A percentile compares a stretch with the other conserved stretches of the same genome.
Conservation (phyloP, 2,329 filamentous ascomycete species). For the Hypoxylon sp. region DNA sequence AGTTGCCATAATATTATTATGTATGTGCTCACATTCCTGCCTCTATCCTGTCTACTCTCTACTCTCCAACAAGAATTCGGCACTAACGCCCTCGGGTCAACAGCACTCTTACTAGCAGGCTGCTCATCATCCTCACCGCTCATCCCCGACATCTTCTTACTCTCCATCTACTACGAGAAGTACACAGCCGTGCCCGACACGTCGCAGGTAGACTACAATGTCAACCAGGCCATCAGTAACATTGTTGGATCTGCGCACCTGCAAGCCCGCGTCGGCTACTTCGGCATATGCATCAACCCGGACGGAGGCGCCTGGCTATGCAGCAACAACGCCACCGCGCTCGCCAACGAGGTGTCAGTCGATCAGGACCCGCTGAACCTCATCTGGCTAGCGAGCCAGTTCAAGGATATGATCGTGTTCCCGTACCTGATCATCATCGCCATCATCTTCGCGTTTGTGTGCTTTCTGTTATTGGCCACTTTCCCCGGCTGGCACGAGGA, state of each 20-base stretch:
- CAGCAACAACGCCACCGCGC: slow-evolving; percentile 94
- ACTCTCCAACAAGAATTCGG: not conserved
- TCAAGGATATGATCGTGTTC: slow-evolving; percentile 99
- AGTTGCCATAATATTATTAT: slow-evolving; percentile 92
- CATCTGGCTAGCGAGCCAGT: slow-evolving; percentile 96
- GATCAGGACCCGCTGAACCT: slow-evolving; percentile 97
- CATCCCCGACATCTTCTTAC: slow-evolving; percentile 95
- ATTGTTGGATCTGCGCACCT: slow-evolving; percentile 88
- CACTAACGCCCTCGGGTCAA: slow-evolving; percentile 27
- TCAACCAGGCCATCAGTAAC: slow-evolving; percentile 86
- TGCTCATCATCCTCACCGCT: slow-evolving; percentile 96
- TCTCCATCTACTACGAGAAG: slow-evolving; percentile 95
- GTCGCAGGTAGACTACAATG: slow-evolving; percentile 90
- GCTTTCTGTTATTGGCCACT: slow-evolving; percentile 92
- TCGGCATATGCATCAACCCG: slow-evolving; percentile 95
- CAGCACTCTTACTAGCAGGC: slow-evolving; percentile 91
- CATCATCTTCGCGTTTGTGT: slow-evolving; percentile 96
- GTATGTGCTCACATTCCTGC: slow-evolving; percentile 67
- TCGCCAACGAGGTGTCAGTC: slow-evolving; percentile 88
- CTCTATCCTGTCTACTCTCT: not conserved
- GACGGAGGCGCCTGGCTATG: slow-evolving; percentile 93
- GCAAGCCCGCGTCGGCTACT: slow-evolving; percentile 95
- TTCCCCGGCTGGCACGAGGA: slow-evolving; percentile 99
- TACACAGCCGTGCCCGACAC: slow-evolving; percentile 87
- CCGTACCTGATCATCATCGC: slow-evolving; percentile 98